Evolutionary conservation across 2,329 filamentous ascomycete genomes (phyloP).

Genomic region (Fusarium humuli): DNA sequence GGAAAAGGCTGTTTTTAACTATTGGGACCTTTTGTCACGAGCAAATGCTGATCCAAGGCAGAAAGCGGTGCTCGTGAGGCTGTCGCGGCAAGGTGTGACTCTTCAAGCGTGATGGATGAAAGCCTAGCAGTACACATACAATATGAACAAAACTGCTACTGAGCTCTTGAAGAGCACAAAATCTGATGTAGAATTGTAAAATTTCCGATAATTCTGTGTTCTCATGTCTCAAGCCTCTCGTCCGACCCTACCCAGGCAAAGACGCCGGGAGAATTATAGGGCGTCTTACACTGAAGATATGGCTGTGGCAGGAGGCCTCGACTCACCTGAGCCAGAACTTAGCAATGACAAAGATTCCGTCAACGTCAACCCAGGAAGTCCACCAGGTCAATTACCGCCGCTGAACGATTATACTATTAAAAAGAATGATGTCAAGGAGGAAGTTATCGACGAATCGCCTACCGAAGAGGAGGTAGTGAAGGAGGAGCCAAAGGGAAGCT

Average conservation of each 20-base stretch:
- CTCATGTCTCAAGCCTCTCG: conserved; percentile 36
- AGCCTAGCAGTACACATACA: neutral
- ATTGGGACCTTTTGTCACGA: conserved; percentile 28
- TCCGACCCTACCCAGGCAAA: conserved; percentile 11
- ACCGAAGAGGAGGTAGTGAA: neutral
- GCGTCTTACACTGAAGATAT: conserved; percentile 27
- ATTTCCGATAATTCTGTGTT: neutral
- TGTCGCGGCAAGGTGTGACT: conserved; percentile 16
- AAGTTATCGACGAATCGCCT: conserved; percentile 9
- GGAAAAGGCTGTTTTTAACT: neutral
- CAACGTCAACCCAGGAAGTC: conserved; percentile 46
- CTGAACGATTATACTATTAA: conserved; percentile 31
- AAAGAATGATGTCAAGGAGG: conserved; percentile 3
- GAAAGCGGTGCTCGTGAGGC: conserved; percentile 28
- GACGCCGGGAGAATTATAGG: conserved; percentile 28
- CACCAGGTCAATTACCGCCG: conserved; percentile 38
- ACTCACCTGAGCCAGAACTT: conserved; percentile 20
- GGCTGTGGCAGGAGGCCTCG: conserved; percentile 23
- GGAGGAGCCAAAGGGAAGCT: conserved; percentile 35
- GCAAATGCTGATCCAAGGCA: conserved; percentile 28
- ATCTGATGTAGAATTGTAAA: neutral
- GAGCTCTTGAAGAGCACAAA: neutral
- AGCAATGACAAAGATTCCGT: conserved; percentile 45
- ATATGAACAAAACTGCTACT: neutral
- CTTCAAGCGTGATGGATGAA: neutral